Percentiles rank a stretch among this genome's conserved stretches.
Evolutionary conservation across 352 stramenopile species (phyloP).

Genomic region (Globisporangium radiosum): DNA sequence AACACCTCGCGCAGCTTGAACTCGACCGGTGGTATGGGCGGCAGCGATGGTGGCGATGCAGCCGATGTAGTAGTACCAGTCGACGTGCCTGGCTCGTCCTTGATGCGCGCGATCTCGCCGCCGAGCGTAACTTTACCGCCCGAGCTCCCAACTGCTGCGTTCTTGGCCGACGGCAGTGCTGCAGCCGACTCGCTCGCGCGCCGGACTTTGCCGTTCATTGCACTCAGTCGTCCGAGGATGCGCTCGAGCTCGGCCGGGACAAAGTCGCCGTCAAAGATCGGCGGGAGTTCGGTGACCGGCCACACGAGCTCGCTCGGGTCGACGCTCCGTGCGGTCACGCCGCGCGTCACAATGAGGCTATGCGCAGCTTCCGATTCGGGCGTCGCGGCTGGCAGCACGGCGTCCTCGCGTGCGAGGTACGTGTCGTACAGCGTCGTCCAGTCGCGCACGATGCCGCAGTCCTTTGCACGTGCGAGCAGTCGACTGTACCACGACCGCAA

Average conservation of each 20-base stretch:
- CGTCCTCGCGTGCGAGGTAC: constrained; percentile 34
- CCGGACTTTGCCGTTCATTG: constrained; percentile 55
- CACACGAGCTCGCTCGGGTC: constrained; percentile 89
- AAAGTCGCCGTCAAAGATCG: constrained; percentile 81
- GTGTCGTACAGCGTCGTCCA: constrained; percentile 70
- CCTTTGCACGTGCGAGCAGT: constrained; percentile 69
- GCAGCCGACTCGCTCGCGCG: constrained; percentile 22
- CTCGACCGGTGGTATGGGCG: constrained; percentile 27
- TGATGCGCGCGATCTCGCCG: constrained; percentile 32
- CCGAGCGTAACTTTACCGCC: constrained; percentile 38
- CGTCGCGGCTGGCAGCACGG: constrained; percentile 1
- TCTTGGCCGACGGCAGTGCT: constrained; percentile 22
- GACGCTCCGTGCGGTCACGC: constrained; percentile 52
- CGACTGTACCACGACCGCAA: constrained; percentile 92
- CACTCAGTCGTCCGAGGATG: constrained; percentile 56
- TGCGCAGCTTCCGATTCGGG: constrained; percentile 16
- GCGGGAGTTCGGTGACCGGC: constrained; percentile 48
- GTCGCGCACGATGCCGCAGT: constrained; percentile 47
- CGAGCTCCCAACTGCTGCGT: constrained; percentile 22
- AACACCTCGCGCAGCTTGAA: constrained; percentile 71
- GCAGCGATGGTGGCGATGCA: neutral
- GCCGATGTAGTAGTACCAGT: neutral
- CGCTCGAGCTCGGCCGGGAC: constrained; percentile 70
- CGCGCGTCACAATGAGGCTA: constrained; percentile 37
- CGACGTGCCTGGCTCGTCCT: constrained; percentile 26